Conservation (phyloP, 2,329 filamentous ascomycete genomes). For the Fusarium robinianum region DNA sequence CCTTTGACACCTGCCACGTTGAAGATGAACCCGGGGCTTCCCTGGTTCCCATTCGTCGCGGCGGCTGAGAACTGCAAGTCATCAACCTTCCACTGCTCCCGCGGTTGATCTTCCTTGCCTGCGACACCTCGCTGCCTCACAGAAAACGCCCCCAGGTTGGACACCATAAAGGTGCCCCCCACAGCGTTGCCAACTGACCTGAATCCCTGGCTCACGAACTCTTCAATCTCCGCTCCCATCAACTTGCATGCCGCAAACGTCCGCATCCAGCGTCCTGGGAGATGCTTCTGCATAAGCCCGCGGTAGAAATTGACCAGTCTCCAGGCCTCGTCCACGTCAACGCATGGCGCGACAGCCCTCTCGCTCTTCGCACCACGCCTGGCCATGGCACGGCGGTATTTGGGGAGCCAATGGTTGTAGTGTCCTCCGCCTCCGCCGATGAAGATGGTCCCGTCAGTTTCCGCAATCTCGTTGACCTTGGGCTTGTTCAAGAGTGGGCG, state of each 20-base stretch:
- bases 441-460: slow-evolving; percentile 12
- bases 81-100: slow-evolving; percentile 11
- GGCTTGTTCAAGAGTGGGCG: not conserved
- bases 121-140: not conserved
- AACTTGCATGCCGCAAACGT: not conserved
- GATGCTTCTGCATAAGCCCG: slow-evolving; percentile 2
- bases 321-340: slow-evolving; percentile 11
- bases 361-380: not conserved
- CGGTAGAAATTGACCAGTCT: slow-evolving; percentile 10
- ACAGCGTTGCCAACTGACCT: slow-evolving; percentile 6
- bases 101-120: not conserved
- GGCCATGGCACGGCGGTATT: slow-evolving; percentile 9
- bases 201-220: slow-evolving; percentile 12
- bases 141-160: slow-evolving; percentile 20
- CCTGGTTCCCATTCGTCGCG: slow-evolving; percentile 7
- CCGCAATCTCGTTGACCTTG: not conserved
- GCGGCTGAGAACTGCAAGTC: slow-evolving; percentile 22
- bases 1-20: slow-evolving; percentile 4
- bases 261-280: slow-evolving; percentile 5
- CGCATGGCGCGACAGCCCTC: not conserved
- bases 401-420: slow-evolving; percentile 13
- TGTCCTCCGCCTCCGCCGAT: slow-evolving; percentile 11
- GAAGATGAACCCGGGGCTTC: slow-evolving; percentile 19
- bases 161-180: slow-evolving; percentile 16
- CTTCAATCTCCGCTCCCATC: slow-evolving; percentile 4